Base-by-base conservation (phyloP, 192 early-diverging fungal species). In the Thamnidium elegans region DNA sequence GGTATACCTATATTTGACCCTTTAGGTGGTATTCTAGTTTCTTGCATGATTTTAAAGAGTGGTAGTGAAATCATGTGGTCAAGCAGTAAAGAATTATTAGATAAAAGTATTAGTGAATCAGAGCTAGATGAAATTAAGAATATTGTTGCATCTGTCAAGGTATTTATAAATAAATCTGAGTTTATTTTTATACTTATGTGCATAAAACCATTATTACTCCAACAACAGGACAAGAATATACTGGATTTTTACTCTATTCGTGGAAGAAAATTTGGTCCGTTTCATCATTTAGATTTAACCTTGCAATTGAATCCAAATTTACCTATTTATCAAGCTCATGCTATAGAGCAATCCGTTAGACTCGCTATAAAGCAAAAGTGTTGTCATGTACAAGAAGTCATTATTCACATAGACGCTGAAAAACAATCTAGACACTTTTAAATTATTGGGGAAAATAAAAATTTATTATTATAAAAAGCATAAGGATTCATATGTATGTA, bases 1-100 rank as follows among this genome's bases (percentile, higher is more conserved):
- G 92, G 92, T 8, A 68, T 86, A 13, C 81, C 84, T 21, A 73
- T 87, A 50, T 64, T 92, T n/a, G 92, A 94, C 62, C 87, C 92
- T 4, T 58, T 92, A 6, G 89, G 92, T 34, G 90, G 90, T 6
- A 66, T 92, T 13, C 69, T 89, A 1, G 89, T 94, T 0, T 81
- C 86, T 13, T 84, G 81, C 19, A 83, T 92, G 80, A 78, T 90
- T 58, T 71, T 87, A 17, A 82, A 84, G 71, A 88, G 81, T 63
- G 88, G 89, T 20, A 39, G 74, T 21, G 60, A 82, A 15, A 78
- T 87, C 45, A 72, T 78, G 70, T 42, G 54, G 7, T 51, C 44
- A 20, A 75, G 70, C 10, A 45, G 68, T 14, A 71, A 55, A 53
- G 77, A 78, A 53, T 68, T 78, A 34, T 60, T 71, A 20, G 77